A percentile compares a stretch with the other conserved stretches of the same genome.
phyloP scores from a whole-genome alignment of 257 asterid species.

The Solanum tarapatanum region DNA sequence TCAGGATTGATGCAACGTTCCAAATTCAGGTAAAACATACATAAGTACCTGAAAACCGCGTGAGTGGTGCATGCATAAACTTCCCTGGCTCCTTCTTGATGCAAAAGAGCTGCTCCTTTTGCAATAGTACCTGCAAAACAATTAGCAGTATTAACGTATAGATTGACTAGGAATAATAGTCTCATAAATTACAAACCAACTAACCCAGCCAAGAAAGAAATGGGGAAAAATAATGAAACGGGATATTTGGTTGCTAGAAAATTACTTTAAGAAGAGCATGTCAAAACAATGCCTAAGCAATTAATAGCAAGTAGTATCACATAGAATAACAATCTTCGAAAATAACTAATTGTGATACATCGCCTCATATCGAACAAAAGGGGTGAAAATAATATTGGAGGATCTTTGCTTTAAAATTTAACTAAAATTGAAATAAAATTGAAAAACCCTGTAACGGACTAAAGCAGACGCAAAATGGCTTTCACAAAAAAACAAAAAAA shows the following conservation, averaged over 20 bases:
- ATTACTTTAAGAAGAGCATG: background rate
- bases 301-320: background rate
- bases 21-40: background rate
- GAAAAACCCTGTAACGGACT: background rate
- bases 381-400: background rate
- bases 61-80: constrained; percentile 94
- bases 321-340: background rate
- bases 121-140: constrained; percentile 64
- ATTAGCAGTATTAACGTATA: constrained; percentile 6
- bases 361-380: background rate
- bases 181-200: background rate
- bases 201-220: background rate
- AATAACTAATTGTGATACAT: background rate
- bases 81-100: constrained; percentile 97
- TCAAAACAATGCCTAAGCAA: background rate
- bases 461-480: background rate
- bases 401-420: background rate
- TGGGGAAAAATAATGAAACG: background rate
- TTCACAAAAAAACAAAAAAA: background rate
- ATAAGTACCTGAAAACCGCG: constrained; percentile 76
- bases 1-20: background rate
- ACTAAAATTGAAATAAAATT: background rate
- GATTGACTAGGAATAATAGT: background rate
- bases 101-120: constrained; percentile 85
- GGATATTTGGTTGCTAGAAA: background rate